phyloP scores from a whole-genome alignment of 257 asterid species.

The Fraxinus quadrangulata region DNA sequence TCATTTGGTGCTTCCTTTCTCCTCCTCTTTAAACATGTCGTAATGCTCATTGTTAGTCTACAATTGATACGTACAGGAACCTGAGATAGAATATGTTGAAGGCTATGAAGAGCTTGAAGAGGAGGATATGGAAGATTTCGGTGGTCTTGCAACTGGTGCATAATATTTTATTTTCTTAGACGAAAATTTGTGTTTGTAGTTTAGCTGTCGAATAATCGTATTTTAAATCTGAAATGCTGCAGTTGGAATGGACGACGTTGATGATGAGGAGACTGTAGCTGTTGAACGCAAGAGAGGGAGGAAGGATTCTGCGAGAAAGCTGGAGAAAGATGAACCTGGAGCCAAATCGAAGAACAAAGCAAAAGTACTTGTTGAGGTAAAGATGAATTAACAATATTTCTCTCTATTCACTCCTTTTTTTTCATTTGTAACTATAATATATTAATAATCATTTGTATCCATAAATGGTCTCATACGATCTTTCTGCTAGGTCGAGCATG shows the following conservation, averaged over 20 bases:
- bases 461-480: conserved; percentile 10
- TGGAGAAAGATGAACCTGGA: conserved; percentile 38
- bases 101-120: conserved; percentile 90
- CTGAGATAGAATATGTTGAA: conserved; percentile 77
- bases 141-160: conserved; percentile 31
- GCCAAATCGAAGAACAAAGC: conserved; percentile 65
- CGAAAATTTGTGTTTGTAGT: not conserved
- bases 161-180: not conserved
- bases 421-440: not conserved
- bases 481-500: conserved; percentile 69
- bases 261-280: conserved; percentile 35
- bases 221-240: conserved; percentile 13
- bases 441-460: not conserved
- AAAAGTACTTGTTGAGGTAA: conserved; percentile 80
- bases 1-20: conserved; percentile 4
- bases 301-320: conserved; percentile 51
- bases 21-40: not conserved
- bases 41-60: conserved; percentile 25
- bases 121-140: conserved; percentile 89
- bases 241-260: conserved; percentile 50
- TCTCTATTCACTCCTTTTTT: not conserved
- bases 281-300: conserved; percentile 47
- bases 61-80: conserved; percentile 49
- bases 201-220: not conserved
- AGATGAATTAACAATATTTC: not conserved